Base-by-base conservation (phyloP, 768 basidiomycete genomes). In the Agaricus blazei region DNA sequence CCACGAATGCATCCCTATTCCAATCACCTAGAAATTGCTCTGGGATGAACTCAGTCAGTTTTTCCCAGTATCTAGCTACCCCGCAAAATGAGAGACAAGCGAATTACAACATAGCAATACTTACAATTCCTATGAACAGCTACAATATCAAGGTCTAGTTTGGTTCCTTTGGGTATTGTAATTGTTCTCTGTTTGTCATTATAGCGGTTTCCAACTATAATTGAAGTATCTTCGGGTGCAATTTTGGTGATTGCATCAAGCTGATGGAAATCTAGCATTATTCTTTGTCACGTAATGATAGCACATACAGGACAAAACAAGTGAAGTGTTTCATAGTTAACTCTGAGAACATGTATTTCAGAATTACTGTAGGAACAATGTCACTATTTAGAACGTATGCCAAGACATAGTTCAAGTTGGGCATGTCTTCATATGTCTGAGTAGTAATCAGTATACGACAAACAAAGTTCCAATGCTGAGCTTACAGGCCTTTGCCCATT, bases 1-100 rank as follows among this genome's bases (percentile, higher is more conserved):
- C 56, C 11, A 59, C 37, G 19, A 62, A 59, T 2, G 61, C 61
- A 41, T 62, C 61, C n/a, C 45, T 57, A 38, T 56, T 53, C 50
- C 58, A 62, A 9, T 62, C 61, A 6, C 57, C 51, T 28, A 62
- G 44, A 56, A 62, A 62, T 5, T 58, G 47, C n/a, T 58, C 56
- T 4, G 61, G 61, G 24, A 65, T 72, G 64, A 82, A 84, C 8
- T 60, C 60, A 28, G 76, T 58, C 2, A 81, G 81, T 44, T 82
- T 72, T 49, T 76, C 64, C 81, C 82, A 84, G 62, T 82, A 82
- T 34, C 74, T 72, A 26, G 81, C 82, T 82, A 48, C 29, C 41
- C 29, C 57, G 37, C 9, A 24, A 41, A 24, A 11, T 51, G 23
- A 37, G 41, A 52, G 24, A 43, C 23, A 2, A 27, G 9, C 9